These are phyloP conservation scores for Fusarium musae DNA, from an alignment of 2,329 filamentous ascomycete genomes.

Conservation along the genomic window DNA sequence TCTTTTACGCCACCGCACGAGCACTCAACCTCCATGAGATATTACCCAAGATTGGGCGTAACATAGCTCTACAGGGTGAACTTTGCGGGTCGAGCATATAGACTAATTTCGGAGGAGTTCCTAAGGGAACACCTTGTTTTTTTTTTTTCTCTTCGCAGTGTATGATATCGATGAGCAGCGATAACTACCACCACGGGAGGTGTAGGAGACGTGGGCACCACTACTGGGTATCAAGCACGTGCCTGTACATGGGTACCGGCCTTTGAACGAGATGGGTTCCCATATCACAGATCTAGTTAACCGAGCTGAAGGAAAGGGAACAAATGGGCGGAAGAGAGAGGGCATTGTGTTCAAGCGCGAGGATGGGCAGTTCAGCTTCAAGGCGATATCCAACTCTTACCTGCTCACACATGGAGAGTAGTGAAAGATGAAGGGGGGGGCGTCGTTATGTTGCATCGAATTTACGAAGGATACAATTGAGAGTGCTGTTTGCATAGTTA, in stretches of 20 bases:
- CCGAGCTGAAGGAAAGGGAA: constrained; percentile 36
- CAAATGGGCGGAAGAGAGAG: constrained; percentile 40
- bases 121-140: constrained; percentile 42
- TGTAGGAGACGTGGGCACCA: constrained; percentile 42
- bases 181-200: constrained; percentile 44
- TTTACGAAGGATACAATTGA: constrained; percentile 42
- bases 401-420: constrained; percentile 43
- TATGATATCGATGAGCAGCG: constrained; percentile 47
- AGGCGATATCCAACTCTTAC: constrained; percentile 44
- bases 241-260: constrained; percentile 38
- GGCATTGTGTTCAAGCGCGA: constrained; percentile 41
- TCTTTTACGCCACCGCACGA: constrained; percentile 32
- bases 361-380: constrained; percentile 38
- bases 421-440: background rate
- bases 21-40: constrained; percentile 17
- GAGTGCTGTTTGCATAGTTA: constrained; percentile 42
- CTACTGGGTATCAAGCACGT: constrained; percentile 49
- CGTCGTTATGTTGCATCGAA: constrained; percentile 24
- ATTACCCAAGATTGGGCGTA: constrained; percentile 22
- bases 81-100: constrained; percentile 41
- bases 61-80: constrained; percentile 41
- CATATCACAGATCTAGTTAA: constrained; percentile 29
- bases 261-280: constrained; percentile 23
- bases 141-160: constrained; percentile 46
- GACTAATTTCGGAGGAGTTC: constrained; percentile 40